Percentiles rank a stretch among this genome's conserved stretches.
Evolutionary conservation across 768 basidiomycete species (phyloP).

Genomic region (Pleurotus tuoliensis): DNA sequence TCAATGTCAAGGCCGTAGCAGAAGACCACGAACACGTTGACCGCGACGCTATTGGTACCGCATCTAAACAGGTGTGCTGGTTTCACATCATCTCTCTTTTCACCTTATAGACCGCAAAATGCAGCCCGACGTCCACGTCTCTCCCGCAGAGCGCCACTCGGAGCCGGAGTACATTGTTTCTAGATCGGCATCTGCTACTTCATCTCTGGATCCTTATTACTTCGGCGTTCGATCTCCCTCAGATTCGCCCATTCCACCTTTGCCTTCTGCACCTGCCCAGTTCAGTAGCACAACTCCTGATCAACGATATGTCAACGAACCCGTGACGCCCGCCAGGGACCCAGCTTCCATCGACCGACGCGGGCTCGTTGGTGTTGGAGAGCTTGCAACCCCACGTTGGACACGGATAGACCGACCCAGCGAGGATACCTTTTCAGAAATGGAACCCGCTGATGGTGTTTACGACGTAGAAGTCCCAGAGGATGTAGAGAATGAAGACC

Average conservation of each 20-base stretch:
- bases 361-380: constrained; percentile 90
- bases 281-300: constrained; percentile 58
- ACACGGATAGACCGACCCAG: constrained; percentile 46
- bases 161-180: constrained; percentile 48
- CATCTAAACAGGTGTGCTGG: constrained; percentile 28
- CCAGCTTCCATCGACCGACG: constrained; percentile 80
- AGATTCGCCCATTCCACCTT: constrained; percentile 58
- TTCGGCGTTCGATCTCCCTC: constrained; percentile 70
- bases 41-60: constrained; percentile 11
- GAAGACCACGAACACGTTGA: constrained; percentile 36
- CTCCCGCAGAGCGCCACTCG: constrained; percentile 33
- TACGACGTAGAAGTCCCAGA: constrained; percentile 41
- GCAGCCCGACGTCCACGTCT: constrained; percentile 47
- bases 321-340: constrained; percentile 71
- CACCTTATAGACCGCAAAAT: constrained; percentile 18
- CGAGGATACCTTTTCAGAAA: constrained; percentile 25
- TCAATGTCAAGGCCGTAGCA: constrained; percentile 30
- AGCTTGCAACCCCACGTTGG: constrained; percentile 96
- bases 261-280: constrained; percentile 36
- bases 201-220: constrained; percentile 87
- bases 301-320: constrained; percentile 43
- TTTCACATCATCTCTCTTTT: constrained; percentile 16
- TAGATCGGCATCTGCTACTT: constrained; percentile 72
- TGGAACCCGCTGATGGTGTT: constrained; percentile 26
- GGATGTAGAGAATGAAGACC: constrained; percentile 42